A percentile compares a stretch with the other conserved stretches of the same genome.
phyloP scores from a whole-genome alignment of 495 filamentous ascomycete genomes.

The Physcia stellaris region DNA sequence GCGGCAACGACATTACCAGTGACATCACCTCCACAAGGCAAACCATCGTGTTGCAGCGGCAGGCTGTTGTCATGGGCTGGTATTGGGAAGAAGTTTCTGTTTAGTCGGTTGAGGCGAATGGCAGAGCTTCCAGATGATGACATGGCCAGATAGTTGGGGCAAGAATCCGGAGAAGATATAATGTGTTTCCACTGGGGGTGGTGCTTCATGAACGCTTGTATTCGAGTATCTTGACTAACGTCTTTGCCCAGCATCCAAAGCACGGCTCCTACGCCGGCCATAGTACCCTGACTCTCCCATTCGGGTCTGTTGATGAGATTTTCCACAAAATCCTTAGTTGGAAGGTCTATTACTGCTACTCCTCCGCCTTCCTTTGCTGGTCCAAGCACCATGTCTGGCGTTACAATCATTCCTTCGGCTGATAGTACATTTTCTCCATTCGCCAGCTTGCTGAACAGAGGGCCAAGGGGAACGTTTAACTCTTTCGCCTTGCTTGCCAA shows the following conservation, averaged over 20 bases:
- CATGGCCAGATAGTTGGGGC: conserved; percentile 58
- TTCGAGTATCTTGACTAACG: conserved; percentile 42
- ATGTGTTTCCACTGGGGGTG: conserved; percentile 53
- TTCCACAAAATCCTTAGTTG: conserved; percentile 50
- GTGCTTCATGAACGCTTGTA: conserved; percentile 54
- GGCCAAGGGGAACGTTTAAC: conserved; percentile 40
- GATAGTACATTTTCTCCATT: conserved; percentile 40
- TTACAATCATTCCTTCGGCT: conserved; percentile 41
- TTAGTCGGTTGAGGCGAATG: conserved; percentile 54
- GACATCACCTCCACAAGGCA: background rate
- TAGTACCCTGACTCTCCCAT: conserved; percentile 53
- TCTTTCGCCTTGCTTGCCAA: conserved; percentile 42
- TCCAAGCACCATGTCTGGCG: conserved; percentile 54
- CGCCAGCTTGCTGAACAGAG: conserved; percentile 38
- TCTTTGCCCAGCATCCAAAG: conserved; percentile 70
- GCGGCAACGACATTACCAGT: conserved; percentile 12
- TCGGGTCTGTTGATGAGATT: conserved; percentile 54
- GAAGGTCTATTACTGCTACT: conserved; percentile 70
- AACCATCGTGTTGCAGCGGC: conserved; percentile 20
- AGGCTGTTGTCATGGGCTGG: conserved; percentile 42
- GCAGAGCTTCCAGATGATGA: conserved; percentile 45
- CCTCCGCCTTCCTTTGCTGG: conserved; percentile 42
- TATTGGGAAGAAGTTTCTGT: conserved; percentile 51
- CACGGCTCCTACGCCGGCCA: conserved; percentile 50
- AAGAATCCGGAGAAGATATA: conserved; percentile 55